Evolutionary conservation across 1,284 basidiomycete genomes (phyloP), one percentile per base, ranked within the genome.

Genomic region (Megacollybia platyphylla): DNA sequence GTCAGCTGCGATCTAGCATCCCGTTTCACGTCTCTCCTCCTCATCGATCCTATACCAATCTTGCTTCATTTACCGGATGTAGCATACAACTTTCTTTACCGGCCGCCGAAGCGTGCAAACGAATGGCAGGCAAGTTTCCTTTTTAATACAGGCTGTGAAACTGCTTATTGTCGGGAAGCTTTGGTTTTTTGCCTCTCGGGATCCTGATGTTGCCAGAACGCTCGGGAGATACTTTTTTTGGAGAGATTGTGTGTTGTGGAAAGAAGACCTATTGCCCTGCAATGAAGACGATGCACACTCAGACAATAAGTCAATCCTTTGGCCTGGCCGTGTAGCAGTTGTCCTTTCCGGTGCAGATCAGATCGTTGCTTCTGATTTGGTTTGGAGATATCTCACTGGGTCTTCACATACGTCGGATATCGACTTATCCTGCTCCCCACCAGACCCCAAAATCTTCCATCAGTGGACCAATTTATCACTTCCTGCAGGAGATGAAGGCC

Each of bases 91-190:
- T 81, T 82, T 48, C 60, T 81, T 31, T 79, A 81, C 57, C 70
- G 79, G 9, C 10, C 49, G 0, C 77, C 79, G 1, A 53, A 52
- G 36, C 49, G 51, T 1, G 74, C 75, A 32, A 73, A 76, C 51
- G 74, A 81, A 49, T 79, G 76, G 74, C 64, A 78, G 56, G 50
- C 81, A 44, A 81, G 76, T 52, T 80, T 82, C 49, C 67, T 77
- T 11, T 11, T 11, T 4, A 4, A 34, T 15, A 15, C 7, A 15
- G 6, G 7, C 3, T 11, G 7, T 34, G 31, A 4, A 24, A 5
- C 4, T 24, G 20, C 5, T 24, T 5, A 24, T 5, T 24, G 5
- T 24, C 20, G 3, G 4, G 20, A 24, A 24, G 20, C 20, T 24
- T 24, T 24, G 20, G 20, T 24, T 24, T 24, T 24, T 24, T 24